These are phyloP conservation scores for Lepidium africanum DNA, from an alignment of 345 rosid genomes.

Conservation along the genomic window DNA sequence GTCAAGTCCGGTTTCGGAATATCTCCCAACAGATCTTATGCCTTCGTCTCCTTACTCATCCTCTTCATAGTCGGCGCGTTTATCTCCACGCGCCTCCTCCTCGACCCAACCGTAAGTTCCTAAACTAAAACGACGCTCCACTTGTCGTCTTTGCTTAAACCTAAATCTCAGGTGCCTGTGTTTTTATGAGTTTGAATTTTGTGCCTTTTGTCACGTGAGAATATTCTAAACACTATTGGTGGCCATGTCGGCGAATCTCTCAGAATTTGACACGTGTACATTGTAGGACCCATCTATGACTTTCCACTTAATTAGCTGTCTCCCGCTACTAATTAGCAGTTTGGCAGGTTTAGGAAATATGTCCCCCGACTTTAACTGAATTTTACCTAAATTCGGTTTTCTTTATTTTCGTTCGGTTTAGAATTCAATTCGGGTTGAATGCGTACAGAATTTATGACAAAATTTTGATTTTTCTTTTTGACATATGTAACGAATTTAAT, in stretches of 20 bases:
- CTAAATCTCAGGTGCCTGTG: not conserved
- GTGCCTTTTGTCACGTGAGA: conserved; percentile 14
- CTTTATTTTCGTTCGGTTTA: too few relatives aligned
- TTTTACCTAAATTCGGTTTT: too few relatives aligned
- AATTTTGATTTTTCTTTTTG: too few relatives aligned
- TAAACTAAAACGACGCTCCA: not conserved
- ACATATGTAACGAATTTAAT: too few relatives aligned
- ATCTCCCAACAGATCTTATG: conserved; percentile 33
- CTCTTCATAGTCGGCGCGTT: conserved; percentile 66
- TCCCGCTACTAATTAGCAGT: not conserved
- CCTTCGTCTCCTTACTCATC: conserved; percentile 28
- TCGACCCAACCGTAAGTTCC: conserved; percentile 41
- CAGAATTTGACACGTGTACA: not conserved
- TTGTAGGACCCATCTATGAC: not conserved
- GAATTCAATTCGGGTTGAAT: too few relatives aligned
- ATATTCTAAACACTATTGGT: not conserved
- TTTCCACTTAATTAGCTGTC: conserved; percentile 6
- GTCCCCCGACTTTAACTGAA: too few relatives aligned
- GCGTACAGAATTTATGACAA: too few relatives aligned
- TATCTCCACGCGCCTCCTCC: conserved; percentile 49
- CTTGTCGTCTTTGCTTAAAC: not conserved
- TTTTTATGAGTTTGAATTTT: not conserved
- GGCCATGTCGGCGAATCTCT: not conserved
- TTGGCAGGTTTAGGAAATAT: not conserved
- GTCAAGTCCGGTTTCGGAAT: conserved; percentile 14